A percentile compares a stretch with the other conserved stretches of the same genome.
Conservation (phyloP, 768 basidiomycete genomes). For the Hypsizygus marmoreus region DNA sequence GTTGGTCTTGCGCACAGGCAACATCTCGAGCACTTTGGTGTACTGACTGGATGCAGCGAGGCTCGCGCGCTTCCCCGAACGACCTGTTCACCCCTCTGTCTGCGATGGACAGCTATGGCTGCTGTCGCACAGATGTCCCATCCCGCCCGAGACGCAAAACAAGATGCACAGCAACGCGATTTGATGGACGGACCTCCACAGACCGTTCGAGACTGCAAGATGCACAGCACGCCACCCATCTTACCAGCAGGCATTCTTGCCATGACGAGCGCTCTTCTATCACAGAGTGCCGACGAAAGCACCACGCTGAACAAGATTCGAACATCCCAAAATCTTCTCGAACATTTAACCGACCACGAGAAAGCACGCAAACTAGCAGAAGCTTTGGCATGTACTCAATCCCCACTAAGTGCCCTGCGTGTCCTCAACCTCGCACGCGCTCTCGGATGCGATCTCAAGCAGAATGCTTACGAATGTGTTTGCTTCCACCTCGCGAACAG, state of each 20-base stretch:
- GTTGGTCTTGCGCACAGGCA: constrained; percentile 54
- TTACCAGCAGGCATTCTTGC: constrained; percentile 10
- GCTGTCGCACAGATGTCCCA: neutral
- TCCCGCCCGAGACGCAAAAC: neutral
- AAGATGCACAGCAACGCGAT: neutral
- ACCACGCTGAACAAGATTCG: constrained; percentile 17
- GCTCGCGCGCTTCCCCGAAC: constrained; percentile 10
- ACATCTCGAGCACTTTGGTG: constrained; percentile 45
- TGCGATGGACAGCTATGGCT: constrained; percentile 10
- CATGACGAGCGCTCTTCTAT: constrained; percentile 10
- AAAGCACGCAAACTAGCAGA: constrained; percentile 33
- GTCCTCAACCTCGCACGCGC: constrained; percentile 49
- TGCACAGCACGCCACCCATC: neutral
- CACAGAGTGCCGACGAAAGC: constrained; percentile 1
- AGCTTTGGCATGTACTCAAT: constrained; percentile 30
- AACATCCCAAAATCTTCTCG: constrained; percentile 18
- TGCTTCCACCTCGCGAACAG: constrained; percentile 48
- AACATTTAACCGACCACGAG: constrained; percentile 33
- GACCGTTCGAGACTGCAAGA: neutral
- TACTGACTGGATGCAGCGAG: constrained; percentile 22
- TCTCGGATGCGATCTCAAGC: constrained; percentile 51
- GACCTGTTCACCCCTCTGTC: neutral
- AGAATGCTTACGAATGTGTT: constrained; percentile 60
- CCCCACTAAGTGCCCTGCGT: constrained; percentile 43
- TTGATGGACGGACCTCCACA: neutral